Percentiles rank a stretch among this genome's conserved stretches.
These are phyloP conservation scores for Trichosporon asahii DNA, from an alignment of 1,284 basidiomycete species.

Conservation along the genomic window DNA sequence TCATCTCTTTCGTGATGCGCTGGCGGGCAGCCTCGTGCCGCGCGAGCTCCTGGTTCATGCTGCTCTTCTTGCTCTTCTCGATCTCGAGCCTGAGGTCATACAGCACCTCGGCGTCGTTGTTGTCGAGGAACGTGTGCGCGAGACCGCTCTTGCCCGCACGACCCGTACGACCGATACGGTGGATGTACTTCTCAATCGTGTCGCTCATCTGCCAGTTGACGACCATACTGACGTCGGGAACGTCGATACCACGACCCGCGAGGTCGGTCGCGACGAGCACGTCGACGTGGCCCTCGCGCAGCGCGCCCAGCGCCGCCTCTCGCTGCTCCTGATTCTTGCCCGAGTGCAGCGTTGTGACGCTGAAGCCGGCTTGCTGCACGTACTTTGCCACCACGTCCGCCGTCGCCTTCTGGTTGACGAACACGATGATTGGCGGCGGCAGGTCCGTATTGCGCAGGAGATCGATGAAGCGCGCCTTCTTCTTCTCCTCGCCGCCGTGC, in stretches of 20 bases:
- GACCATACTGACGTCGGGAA: conserved; percentile 87
- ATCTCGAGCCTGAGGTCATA: conserved; percentile 69
- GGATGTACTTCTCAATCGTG: conserved; percentile 87
- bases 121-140: conserved; percentile 91
- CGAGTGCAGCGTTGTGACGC: conserved; percentile 83
- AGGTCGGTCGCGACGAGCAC: conserved; percentile 95
- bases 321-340: conserved; percentile 97
- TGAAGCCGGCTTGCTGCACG: conserved; percentile 76
- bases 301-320: conserved; percentile 80
- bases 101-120: conserved; percentile 96
- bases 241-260: conserved; percentile 97
- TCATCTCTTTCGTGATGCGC: conserved; percentile 84
- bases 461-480: conserved; percentile 75
- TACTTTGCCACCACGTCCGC: conserved; percentile 95
- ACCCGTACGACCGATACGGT: conserved; percentile 96
- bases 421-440: conserved; percentile 91
- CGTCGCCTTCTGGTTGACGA: conserved; percentile 99
- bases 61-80: conserved; percentile 86
- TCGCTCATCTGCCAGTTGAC: conserved; percentile 97
- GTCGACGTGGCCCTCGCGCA: conserved; percentile 78
- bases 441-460: conserved; percentile 81
- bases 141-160: conserved; percentile 91
- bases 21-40: conserved; percentile 86
- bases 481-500: conserved; percentile 79
- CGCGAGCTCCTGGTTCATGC: conserved; percentile 77